phyloP scores from a whole-genome alignment of 768 basidiomycete genomes.

The Rhizopogon vesiculosus region DNA sequence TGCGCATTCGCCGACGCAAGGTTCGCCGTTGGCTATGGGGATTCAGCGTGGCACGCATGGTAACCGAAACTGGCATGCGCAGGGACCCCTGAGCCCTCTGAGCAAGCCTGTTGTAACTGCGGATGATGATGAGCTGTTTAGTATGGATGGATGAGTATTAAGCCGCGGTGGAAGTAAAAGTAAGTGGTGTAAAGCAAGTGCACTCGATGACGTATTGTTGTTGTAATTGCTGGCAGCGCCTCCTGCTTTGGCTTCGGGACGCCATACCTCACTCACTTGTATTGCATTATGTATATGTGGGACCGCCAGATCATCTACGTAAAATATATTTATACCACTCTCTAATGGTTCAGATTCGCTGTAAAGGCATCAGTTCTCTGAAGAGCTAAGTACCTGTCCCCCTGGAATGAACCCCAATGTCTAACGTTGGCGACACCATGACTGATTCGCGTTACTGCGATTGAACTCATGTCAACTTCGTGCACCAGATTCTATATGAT shows the following conservation, averaged over 20 bases:
- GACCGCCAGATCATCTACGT: neutral
- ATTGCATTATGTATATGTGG: neutral
- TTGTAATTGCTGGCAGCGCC: neutral
- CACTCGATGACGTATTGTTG: neutral
- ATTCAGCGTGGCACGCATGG: slow-evolving; percentile 14
- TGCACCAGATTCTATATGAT: no score
- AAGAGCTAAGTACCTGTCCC: no score
- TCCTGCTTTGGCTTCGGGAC: neutral
- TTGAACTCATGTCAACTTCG: no score
- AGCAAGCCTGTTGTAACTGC: slow-evolving; percentile 55
- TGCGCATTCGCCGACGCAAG: slow-evolving; percentile 12
- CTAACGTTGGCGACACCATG: no score
- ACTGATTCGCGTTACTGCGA: no score
- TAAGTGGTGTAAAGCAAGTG: slow-evolving; percentile 1
- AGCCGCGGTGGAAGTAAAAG: neutral
- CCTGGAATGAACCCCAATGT: no score
- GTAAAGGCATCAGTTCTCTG: neutral
- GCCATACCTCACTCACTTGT: slow-evolving; percentile 2
- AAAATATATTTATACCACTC: slow-evolving; percentile 3
- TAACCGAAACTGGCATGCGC: slow-evolving; percentile 30
- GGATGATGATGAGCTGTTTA: slow-evolving; percentile 61
- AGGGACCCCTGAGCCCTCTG: slow-evolving; percentile 50
- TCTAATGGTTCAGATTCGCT: neutral
- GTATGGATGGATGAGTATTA: slow-evolving; percentile 49
- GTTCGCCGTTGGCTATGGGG: slow-evolving; percentile 22